phyloP scores from a whole-genome alignment of 169 alveolate genomes.

The Hepatocystis sp. region DNA sequence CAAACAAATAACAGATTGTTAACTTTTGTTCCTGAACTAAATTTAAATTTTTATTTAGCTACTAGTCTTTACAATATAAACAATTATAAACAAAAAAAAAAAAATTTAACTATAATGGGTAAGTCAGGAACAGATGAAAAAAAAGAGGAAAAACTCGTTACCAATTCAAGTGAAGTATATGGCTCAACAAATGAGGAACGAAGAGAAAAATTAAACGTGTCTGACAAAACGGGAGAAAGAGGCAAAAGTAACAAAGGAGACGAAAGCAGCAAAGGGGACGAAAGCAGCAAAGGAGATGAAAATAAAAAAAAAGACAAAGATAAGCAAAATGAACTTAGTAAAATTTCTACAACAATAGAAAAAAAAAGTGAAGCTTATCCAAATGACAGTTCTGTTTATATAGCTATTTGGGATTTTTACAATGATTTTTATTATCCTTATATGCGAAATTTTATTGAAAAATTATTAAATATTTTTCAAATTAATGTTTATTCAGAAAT shows the following conservation, averaged over 20 bases:
- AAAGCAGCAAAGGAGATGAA: no score
- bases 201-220: not conserved
- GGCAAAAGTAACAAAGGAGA: no score
- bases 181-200: not conserved
- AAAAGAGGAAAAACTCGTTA: not conserved
- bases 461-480: conserved; percentile 41
- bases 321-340: no score
- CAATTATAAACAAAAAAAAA: conserved; percentile 23
- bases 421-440: conserved; percentile 62
- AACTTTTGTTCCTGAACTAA: conserved; percentile 47
- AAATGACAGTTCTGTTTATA: not conserved
- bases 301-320: no score
- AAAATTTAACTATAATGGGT: not conserved
- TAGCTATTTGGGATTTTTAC: conserved; percentile 71
- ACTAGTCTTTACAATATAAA: conserved; percentile 46
- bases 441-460: conserved; percentile 41
- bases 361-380: not conserved
- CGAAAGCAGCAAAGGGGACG: no score
- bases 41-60: conserved; percentile 67
- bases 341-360: not conserved
- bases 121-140: not conserved
- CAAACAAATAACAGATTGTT: conserved; percentile 7
- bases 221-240: no score
- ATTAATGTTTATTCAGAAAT: conserved; percentile 34
- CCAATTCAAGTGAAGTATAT: no score